Conservation (phyloP, 2,329 filamentous ascomycete species). For the Bretziella fagacearum region DNA sequence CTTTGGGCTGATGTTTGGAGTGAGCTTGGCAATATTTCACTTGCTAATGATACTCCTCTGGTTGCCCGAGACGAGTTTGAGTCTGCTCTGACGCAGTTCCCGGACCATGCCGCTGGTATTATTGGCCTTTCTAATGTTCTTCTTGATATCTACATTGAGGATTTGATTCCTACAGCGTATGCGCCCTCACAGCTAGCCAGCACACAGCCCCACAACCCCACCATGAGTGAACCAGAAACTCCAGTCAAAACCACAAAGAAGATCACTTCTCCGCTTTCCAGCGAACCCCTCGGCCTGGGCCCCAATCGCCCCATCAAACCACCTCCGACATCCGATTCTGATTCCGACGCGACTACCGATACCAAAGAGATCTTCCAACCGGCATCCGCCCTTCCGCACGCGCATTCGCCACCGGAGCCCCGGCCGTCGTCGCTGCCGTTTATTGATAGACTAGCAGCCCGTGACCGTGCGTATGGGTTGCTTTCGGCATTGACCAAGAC, state of each 20-base stretch:
- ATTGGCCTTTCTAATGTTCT: constrained; percentile 72
- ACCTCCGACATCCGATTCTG: constrained; percentile 1
- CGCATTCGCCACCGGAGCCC: constrained; percentile 34
- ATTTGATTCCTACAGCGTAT: constrained; percentile 33
- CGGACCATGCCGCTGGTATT: constrained; percentile 64
- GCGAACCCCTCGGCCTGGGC: constrained; percentile 12
- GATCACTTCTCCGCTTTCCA: not conserved
- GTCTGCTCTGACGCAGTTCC: constrained; percentile 58
- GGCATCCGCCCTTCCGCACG: constrained; percentile 18
- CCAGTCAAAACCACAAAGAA: not conserved
- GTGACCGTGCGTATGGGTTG: constrained; percentile 75
- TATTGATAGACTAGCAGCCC: constrained; percentile 69
- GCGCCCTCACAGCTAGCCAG: not conserved
- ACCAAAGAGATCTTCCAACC: constrained; percentile 16
- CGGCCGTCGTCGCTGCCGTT: constrained; percentile 48
- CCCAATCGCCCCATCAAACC: constrained; percentile 10
- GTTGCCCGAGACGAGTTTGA: constrained; percentile 66
- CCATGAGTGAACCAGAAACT: not conserved
- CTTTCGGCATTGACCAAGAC: constrained; percentile 70
- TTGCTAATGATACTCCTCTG: constrained; percentile 45
- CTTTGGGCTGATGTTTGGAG: constrained; percentile 70
- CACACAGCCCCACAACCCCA: constrained; percentile 22
- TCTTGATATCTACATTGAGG: constrained; percentile 64
- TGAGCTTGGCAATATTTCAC: constrained; percentile 54
- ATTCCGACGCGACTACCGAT: constrained; percentile 6